Base-by-base conservation (phyloP, 208 protist genomes). In the Trypanosoma melophagium region DNA sequence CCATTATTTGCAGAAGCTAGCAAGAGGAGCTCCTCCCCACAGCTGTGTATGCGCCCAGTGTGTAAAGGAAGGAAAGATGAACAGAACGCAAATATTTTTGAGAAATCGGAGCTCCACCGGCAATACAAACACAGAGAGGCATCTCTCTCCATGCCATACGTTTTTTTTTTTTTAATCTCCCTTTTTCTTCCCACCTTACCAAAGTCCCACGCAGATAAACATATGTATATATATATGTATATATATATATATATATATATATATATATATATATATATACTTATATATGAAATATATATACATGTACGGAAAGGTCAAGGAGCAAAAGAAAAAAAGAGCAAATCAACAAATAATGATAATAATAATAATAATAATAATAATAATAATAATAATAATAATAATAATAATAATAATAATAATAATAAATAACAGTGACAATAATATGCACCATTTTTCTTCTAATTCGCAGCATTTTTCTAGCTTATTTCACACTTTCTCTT, bases 181-280 rank as follows among this genome's bases (percentile, higher is more conserved):
- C 16, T 38, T 19, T 9, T 31, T 31, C 12, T 21, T 17, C 24
- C 8, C 54, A 21, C 7, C 54, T 31, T 25, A n/a, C 54, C 22
- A 21, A 25, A 7, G 12, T 13, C 54, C 7, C 54, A n/a, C 24
- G 7, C 22, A 40, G 19, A 31, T 42, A n/a, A 35, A 44, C 42
- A 60, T 60, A 4, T 42, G 42, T 60, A 60, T 60, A 60, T 60
- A 55, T 55, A 3, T 25, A 68, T 35, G 2, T 52, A 25, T 24
- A 63, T 51, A 64, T 56, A 54, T 49, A 67, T 55, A 53, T 22
- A 53, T 66, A 58, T 61, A 67, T 41, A 52, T 51, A 60, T 60
- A 55, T 55, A 3, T 25, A 68, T 35, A 13, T 52, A 25, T 24
- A 63, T 51, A 64, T 56, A 54, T 49, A 67, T 55, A 53, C 35